A percentile compares a stretch with the other conserved stretches of the same genome.
phyloP scores from a whole-genome alignment of 257 asterid species.

The Ballota nigra region DNA sequence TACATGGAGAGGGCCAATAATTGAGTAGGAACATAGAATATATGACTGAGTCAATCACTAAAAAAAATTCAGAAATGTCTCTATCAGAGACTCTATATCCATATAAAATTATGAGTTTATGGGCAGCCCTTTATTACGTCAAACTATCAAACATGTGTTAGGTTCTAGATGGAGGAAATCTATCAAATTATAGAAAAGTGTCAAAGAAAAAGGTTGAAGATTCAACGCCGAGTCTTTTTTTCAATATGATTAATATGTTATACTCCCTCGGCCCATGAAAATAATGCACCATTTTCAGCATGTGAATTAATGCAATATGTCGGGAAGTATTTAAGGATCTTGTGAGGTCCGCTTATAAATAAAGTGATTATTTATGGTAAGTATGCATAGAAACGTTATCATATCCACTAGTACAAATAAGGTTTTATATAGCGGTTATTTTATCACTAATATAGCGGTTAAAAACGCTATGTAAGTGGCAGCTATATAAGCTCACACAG shows the following conservation, averaged over 20 bases:
- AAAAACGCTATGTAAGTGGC: too few species aligned
- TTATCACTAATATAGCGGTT: too few species aligned
- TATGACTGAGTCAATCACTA: slow-evolving; percentile 26
- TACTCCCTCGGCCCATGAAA: too few species aligned
- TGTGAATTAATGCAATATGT: too few species aligned
- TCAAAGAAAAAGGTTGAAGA: not conserved
- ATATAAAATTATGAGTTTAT: not conserved
- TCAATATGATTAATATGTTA: not conserved
- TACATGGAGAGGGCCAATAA: not conserved
- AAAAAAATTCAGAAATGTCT: not conserved
- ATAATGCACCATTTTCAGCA: too few species aligned
- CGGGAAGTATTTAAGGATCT: too few species aligned
- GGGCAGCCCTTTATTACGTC: slow-evolving; percentile 10
- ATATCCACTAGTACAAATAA: too few species aligned
- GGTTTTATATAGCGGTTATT: too few species aligned
- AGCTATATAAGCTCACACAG: too few species aligned
- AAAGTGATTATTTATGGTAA: too few species aligned
- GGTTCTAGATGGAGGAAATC: not conserved
- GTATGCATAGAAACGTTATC: too few species aligned
- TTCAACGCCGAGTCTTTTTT: not conserved
- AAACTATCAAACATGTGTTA: not conserved
- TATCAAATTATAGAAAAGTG: not conserved
- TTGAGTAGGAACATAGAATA: not conserved
- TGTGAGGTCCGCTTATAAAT: too few species aligned
- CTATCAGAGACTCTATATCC: not conserved